Percentiles rank a stretch among this genome's conserved stretches.
Evolutionary conservation across 2,329 filamentous ascomycete species (phyloP).

Genomic region (Fusarium palustre): DNA sequence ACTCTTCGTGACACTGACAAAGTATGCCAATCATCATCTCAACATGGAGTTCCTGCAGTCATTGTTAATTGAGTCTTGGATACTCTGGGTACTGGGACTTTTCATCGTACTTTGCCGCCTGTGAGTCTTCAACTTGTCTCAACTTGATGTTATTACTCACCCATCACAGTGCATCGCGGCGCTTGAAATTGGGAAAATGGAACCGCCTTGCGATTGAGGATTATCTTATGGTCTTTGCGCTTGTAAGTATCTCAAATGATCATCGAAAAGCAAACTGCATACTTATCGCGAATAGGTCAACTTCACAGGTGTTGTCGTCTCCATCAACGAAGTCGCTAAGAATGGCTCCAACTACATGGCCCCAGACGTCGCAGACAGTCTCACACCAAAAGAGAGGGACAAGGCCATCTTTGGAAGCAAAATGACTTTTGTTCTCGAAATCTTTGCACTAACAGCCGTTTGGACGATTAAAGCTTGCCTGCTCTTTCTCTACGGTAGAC

Average conservation of each 20-base stretch:
- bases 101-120: slow-evolving; percentile 44
- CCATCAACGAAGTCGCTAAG: slow-evolving; percentile 56
- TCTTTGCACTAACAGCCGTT: slow-evolving; percentile 62
- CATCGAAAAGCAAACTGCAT: background rate
- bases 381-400: slow-evolving; percentile 58
- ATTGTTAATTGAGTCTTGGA: slow-evolving; percentile 49
- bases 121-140: slow-evolving; percentile 19
- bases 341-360: slow-evolving; percentile 60
- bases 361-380: slow-evolving; percentile 52
- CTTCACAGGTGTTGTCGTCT: slow-evolving; percentile 58
- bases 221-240: slow-evolving; percentile 65
- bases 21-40: background rate
- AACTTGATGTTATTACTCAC: background rate
- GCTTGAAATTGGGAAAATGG: slow-evolving; percentile 57
- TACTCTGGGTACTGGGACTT: slow-evolving; percentile 47
- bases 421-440: slow-evolving; percentile 64
- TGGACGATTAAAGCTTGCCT: slow-evolving; percentile 67
- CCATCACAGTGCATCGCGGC: slow-evolving; percentile 44
- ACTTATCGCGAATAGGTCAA: slow-evolving; percentile 37
- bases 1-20: background rate
- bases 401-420: slow-evolving; percentile 64
- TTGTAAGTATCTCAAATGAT: slow-evolving; percentile 46
- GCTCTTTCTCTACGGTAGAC: slow-evolving; percentile 63
- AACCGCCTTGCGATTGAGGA: slow-evolving; percentile 66
- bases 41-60: slow-evolving; percentile 46